Conservation (phyloP, 2,329 filamentous ascomycete species). For the Cercospora beticola region DNA sequence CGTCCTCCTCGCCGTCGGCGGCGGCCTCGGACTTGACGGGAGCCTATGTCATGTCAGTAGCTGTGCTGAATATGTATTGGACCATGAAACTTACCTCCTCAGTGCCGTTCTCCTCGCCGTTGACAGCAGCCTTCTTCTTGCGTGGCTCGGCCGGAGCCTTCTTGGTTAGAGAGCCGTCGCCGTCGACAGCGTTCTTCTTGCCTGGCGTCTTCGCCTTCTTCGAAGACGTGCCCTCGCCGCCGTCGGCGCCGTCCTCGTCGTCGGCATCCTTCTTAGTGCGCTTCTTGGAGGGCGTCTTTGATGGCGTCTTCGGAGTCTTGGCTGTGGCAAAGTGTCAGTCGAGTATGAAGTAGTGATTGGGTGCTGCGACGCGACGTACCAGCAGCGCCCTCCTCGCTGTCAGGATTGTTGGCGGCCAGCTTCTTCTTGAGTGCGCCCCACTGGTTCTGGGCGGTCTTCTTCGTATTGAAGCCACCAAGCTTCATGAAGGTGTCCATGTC, state of each 20-base stretch:
- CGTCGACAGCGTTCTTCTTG: slow-evolving; percentile 14
- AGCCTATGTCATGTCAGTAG: neutral
- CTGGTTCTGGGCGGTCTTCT: slow-evolving; percentile 36
- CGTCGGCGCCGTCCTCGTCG: slow-evolving; percentile 23
- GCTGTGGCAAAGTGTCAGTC: slow-evolving; percentile 10
- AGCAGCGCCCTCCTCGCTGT: slow-evolving; percentile 19
- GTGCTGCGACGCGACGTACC: slow-evolving; percentile 5
- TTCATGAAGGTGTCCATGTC: slow-evolving; percentile 35
- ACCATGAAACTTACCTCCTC: neutral
- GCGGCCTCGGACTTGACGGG: neutral
- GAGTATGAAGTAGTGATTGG: neutral
- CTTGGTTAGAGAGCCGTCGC: slow-evolving; percentile 17
- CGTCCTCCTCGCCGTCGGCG: neutral
- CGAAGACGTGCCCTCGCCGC: slow-evolving; percentile 13
- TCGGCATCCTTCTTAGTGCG: slow-evolving; percentile 28
- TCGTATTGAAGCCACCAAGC: slow-evolving; percentile 34
- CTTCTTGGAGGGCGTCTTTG: slow-evolving; percentile 22
- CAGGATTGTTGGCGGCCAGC: slow-evolving; percentile 25
- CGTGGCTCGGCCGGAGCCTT: slow-evolving; percentile 9
- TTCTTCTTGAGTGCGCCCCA: slow-evolving; percentile 41
- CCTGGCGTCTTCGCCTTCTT: slow-evolving; percentile 22
- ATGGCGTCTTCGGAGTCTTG: slow-evolving; percentile 18
- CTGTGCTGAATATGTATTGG: neutral
- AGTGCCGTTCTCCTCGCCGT: neutral
- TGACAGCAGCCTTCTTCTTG: neutral